Evolutionary conservation across 352 stramenopile genomes (phyloP).

Genomic region (Paralagenidium karlingii): DNA sequence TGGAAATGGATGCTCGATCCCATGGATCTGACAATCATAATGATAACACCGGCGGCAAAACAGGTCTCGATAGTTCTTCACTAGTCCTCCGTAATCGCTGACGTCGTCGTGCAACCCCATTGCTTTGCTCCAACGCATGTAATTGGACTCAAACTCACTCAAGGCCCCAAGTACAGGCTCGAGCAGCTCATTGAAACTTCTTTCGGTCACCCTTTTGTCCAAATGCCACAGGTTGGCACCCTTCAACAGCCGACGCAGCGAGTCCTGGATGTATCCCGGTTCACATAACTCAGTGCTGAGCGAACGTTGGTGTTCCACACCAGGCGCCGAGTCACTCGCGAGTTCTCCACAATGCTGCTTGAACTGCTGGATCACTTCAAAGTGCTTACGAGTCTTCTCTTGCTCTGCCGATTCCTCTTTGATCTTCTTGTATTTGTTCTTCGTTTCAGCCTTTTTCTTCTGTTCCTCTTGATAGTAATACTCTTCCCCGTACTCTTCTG

Average conservation of each 20-base stretch:
- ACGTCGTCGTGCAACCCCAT: constrained; percentile 20
- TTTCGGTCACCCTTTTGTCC: neutral
- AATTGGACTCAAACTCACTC: constrained; percentile 56
- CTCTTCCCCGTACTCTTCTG: no score
- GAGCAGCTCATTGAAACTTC: no score
- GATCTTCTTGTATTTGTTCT: neutral
- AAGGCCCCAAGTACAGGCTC: no score
- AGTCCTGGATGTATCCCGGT: neutral
- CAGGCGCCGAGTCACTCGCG: no score
- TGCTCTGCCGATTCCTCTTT: neutral
- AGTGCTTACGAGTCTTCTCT: neutral
- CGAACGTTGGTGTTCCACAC: no score
- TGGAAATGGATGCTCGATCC: constrained; percentile 50
- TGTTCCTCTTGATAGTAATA: no score
- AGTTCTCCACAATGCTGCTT: no score
- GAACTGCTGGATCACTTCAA: no score
- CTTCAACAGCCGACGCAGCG: neutral
- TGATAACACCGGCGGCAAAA: constrained; percentile 85
- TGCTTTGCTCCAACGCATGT: constrained; percentile 14
- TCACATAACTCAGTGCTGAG: no score
- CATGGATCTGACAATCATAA: constrained; percentile 87
- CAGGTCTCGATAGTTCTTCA: constrained; percentile 73
- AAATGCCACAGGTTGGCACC: neutral
- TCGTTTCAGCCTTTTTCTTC: neutral
- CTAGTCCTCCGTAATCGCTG: constrained; percentile 38